These are phyloP conservation scores for Marasmius tenuissimus DNA, from an alignment of 1,284 basidiomycete genomes.

Conservation along the genomic window DNA sequence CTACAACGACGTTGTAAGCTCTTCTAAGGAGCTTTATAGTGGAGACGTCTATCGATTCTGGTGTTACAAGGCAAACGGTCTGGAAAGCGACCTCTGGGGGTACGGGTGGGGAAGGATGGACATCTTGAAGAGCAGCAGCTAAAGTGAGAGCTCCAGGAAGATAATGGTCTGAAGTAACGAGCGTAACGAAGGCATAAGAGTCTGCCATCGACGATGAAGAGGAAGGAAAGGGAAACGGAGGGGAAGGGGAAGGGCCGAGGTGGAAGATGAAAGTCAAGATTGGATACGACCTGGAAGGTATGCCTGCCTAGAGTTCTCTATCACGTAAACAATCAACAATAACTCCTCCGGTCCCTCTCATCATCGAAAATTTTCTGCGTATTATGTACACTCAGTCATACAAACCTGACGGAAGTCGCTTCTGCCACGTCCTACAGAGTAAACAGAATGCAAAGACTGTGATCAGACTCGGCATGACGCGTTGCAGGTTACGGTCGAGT, in stretches of 20 bases:
- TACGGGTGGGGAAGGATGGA: slow-evolving; percentile 61
- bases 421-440: too few relatives aligned
- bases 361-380: too few relatives aligned
- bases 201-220: slow-evolving; percentile 49
- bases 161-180: slow-evolving; percentile 88
- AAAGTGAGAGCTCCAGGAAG: slow-evolving; percentile 90
- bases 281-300: not conserved
- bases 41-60: slow-evolving; percentile 87
- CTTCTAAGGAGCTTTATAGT: slow-evolving; percentile 81
- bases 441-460: not conserved
- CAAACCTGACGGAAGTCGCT: too few relatives aligned
- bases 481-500: not conserved
- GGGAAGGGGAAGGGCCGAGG: slow-evolving; percentile 1
- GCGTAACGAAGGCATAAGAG: slow-evolving; percentile 83
- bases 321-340: too few relatives aligned
- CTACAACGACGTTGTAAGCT: slow-evolving; percentile 85
- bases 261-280: not conserved
- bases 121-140: slow-evolving; percentile 78
- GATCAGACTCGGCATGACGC: not conserved
- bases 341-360: too few relatives aligned
- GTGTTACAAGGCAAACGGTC: slow-evolving; percentile 92
- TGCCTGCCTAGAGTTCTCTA: not conserved
- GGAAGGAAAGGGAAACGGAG: slow-evolving; percentile 16
- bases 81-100: slow-evolving; percentile 70
- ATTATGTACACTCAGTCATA: too few relatives aligned